Evolutionary conservation across 441 rosid genomes (phyloP).

Genomic region (Sinapis alba): DNA sequence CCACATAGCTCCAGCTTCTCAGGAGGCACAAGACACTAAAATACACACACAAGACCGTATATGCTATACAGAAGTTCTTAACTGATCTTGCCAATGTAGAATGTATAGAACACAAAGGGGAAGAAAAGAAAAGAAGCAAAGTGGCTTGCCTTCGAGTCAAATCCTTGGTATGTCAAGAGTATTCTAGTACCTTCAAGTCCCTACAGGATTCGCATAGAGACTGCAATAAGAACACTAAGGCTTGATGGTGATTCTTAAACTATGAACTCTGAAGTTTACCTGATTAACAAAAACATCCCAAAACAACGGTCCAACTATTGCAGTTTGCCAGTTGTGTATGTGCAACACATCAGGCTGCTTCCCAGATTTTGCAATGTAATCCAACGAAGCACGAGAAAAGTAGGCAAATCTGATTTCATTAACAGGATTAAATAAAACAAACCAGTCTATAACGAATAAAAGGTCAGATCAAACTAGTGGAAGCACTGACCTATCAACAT

Average conservation of each 20-base stretch:
- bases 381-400: slow-evolving; percentile 93
- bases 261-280: slow-evolving; percentile 41
- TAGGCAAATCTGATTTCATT: slow-evolving; percentile 71
- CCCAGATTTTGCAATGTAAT: slow-evolving; percentile 76
- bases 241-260: neutral
- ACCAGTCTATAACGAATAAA: neutral
- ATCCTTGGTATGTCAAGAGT: slow-evolving; percentile 68
- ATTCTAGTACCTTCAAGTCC: slow-evolving; percentile 73
- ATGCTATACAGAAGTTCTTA: neutral
- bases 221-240: neutral
- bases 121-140: neutral
- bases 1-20: slow-evolving; percentile 78
- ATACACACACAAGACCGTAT: slow-evolving; percentile 22
- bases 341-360: slow-evolving; percentile 88
- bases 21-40: slow-evolving; percentile 73
- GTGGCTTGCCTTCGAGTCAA: slow-evolving; percentile 66
- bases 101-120: slow-evolving; percentile 3
- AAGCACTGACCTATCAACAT: slow-evolving; percentile 73
- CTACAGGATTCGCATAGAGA: slow-evolving; percentile 36
- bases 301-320: slow-evolving; percentile 83
- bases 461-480: neutral
- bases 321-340: slow-evolving; percentile 86
- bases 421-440: too few species aligned
- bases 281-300: slow-evolving; percentile 84
- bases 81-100: slow-evolving; percentile 22